phyloP scores from a whole-genome alignment of 2,329 filamentous ascomycete genomes.

The Cordyceps cicadae region DNA sequence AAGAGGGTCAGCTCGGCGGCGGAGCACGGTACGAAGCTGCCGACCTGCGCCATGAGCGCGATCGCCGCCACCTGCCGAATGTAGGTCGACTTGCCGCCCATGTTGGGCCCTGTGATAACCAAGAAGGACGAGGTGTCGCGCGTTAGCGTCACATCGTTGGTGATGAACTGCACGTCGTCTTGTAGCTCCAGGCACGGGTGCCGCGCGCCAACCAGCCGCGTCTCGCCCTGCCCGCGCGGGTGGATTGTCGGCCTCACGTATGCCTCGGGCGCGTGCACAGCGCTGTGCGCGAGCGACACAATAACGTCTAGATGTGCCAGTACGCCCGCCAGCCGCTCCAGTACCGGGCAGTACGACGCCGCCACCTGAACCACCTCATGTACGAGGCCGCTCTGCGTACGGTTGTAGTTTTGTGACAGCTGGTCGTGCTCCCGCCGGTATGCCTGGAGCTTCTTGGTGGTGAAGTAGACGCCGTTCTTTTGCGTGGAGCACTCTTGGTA shows the following conservation, averaged over 20 bases:
- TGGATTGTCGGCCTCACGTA: slow-evolving; percentile 92
- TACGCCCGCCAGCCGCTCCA: slow-evolving; percentile 81
- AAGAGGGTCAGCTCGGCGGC: slow-evolving; percentile 92
- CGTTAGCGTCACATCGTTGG: slow-evolving; percentile 81
- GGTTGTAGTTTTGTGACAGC: slow-evolving; percentile 87
- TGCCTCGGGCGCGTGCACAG: slow-evolving; percentile 82
- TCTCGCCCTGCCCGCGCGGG: slow-evolving; percentile 76
- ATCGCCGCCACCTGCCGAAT: slow-evolving; percentile 97
- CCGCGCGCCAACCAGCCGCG: slow-evolving; percentile 81
- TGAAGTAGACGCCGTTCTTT: slow-evolving; percentile 98
- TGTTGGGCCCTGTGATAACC: slow-evolving; percentile 96
- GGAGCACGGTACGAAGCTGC: slow-evolving; percentile 88
- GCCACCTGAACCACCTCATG: slow-evolving; percentile 89
- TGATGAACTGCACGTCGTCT: slow-evolving; percentile 97
- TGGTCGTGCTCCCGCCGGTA: slow-evolving; percentile 89
- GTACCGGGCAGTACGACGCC: slow-evolving; percentile 85
- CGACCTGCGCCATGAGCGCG: slow-evolving; percentile 92
- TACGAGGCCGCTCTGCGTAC: slow-evolving; percentile 84
- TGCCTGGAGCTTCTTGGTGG: slow-evolving; percentile 70
- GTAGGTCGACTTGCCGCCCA: slow-evolving; percentile 98
- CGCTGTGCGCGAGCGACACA: slow-evolving; percentile 84
- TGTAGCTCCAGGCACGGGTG: slow-evolving; percentile 99
- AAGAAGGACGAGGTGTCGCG: slow-evolving; percentile 79
- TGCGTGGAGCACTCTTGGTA: slow-evolving; percentile 97
- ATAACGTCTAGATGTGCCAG: slow-evolving; percentile 94